phyloP scores from a whole-genome alignment of 345 rosid genomes.

The Aquilaria malaccensis region DNA sequence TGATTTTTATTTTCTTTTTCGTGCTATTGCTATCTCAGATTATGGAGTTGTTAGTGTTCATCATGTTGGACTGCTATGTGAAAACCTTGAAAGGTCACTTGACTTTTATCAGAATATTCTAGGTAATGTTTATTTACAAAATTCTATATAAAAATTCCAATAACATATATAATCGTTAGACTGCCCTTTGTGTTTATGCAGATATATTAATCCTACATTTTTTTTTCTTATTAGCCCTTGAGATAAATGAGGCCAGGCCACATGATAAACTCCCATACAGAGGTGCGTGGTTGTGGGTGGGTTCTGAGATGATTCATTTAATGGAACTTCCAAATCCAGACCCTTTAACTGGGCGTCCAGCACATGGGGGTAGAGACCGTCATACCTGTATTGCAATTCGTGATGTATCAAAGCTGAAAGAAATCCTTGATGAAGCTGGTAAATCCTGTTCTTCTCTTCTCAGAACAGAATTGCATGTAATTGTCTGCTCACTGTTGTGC shows the following conservation, averaged over 20 bases:
- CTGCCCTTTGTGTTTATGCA: no score
- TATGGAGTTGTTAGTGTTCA: slow-evolving; percentile 78
- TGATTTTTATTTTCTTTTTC: background rate
- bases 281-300: slow-evolving; percentile 98
- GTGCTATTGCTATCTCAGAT: slow-evolving; percentile 30
- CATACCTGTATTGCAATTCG: slow-evolving; percentile 83
- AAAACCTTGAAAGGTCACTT: slow-evolving; percentile 77
- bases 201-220: background rate
- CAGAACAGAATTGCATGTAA: background rate
- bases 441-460: slow-evolving; percentile 10
- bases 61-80: slow-evolving; percentile 84
- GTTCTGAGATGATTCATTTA: slow-evolving; percentile 96
- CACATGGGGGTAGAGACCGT: slow-evolving; percentile 91
- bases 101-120: slow-evolving; percentile 76
- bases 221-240: slow-evolving; percentile 44
- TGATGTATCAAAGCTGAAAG: slow-evolving; percentile 68
- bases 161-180: no score
- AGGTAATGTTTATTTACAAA: slow-evolving; percentile 25
- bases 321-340: slow-evolving; percentile 99
- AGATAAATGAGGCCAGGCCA: slow-evolving; percentile 91
- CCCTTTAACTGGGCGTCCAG: slow-evolving; percentile 83
- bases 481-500: background rate
- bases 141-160: background rate
- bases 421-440: slow-evolving; percentile 74
- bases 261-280: slow-evolving; percentile 86